A percentile compares a stretch with the other conserved stretches of the same genome.
These are phyloP conservation scores for Nidularia pulvinata DNA, from an alignment of 768 basidiomycete species.

Conservation along the genomic window DNA sequence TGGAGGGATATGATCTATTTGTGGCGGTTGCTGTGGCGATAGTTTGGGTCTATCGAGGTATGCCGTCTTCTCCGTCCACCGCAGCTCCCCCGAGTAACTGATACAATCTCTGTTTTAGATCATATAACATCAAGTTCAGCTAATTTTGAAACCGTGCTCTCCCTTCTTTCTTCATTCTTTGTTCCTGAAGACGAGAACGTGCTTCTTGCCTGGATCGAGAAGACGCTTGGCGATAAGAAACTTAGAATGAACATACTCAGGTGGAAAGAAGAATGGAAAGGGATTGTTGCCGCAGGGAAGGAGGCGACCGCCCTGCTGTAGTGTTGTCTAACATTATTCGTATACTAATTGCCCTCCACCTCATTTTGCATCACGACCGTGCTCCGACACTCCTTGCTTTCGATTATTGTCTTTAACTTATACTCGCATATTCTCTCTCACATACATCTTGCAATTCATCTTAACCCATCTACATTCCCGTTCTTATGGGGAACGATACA, in stretches of 20 bases:
- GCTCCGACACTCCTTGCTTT: background rate
- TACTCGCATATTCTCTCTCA: background rate
- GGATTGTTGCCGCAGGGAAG: conserved; percentile 63
- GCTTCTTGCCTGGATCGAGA: conserved; percentile 82
- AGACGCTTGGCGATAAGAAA: conserved; percentile 55
- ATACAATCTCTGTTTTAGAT: conserved; percentile 41
- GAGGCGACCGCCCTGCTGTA: conserved; percentile 62
- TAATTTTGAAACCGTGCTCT: conserved; percentile 90
- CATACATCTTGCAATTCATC: background rate
- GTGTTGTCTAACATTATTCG: conserved; percentile 1
- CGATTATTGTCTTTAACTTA: background rate
- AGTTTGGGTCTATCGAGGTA: conserved; percentile 90
- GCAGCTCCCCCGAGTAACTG: background rate
- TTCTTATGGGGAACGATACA: too few species aligned
- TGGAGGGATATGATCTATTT: conserved; percentile 91
- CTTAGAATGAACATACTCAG: conserved; percentile 63
- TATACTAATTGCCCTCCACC: background rate
- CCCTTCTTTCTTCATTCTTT: conserved; percentile 92
- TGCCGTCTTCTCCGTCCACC: conserved; percentile 16
- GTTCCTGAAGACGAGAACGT: conserved; percentile 89
- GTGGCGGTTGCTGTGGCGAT: conserved; percentile 85
- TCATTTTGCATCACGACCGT: background rate
- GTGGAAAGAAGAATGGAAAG: conserved; percentile 86
- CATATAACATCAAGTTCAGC: conserved; percentile 80
- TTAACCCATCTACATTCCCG: background rate